These are phyloP conservation scores for Phialophora expanda DNA, from an alignment of 2,329 filamentous ascomycete genomes.

Conservation along the genomic window DNA sequence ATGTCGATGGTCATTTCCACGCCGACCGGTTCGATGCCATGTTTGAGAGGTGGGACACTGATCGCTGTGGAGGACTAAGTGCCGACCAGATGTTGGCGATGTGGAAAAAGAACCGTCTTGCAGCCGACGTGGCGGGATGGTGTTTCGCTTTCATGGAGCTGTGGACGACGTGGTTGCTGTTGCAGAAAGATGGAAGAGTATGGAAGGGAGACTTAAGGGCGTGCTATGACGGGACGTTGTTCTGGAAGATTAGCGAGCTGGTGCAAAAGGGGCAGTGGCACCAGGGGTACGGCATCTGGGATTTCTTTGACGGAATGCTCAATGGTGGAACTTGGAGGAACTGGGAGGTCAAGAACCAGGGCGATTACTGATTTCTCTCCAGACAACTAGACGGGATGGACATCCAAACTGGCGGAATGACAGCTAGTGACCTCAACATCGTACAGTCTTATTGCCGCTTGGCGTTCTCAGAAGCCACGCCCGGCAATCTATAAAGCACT, in stretches of 20 bases:
- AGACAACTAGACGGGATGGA: neutral
- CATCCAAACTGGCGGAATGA: neutral
- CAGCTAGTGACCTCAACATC: neutral
- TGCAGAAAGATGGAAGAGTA: constrained; percentile 41
- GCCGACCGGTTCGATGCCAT: constrained; percentile 57
- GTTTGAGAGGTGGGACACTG: constrained; percentile 53
- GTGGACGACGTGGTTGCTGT: constrained; percentile 42
- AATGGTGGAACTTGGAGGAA: constrained; percentile 32
- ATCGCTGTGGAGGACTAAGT: constrained; percentile 48
- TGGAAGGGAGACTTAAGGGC: constrained; percentile 42
- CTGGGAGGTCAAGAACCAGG: constrained; percentile 29
- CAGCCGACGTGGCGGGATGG: constrained; percentile 55
- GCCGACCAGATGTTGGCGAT: constrained; percentile 47
- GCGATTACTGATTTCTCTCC: neutral
- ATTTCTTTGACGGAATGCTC: constrained; percentile 30
- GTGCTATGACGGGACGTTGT: constrained; percentile 41
- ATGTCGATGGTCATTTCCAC: constrained; percentile 53
- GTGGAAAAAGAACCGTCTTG: constrained; percentile 51
- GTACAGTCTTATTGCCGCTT: neutral
- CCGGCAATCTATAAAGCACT: neutral
- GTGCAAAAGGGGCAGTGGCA: constrained; percentile 20
- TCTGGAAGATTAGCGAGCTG: constrained; percentile 35
- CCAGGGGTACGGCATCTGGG: constrained; percentile 31
- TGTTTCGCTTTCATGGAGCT: constrained; percentile 38
- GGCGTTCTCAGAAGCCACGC: neutral